Evolutionary conservation across 345 rosid species (phyloP), one percentile per base, ranked within the genome.

Genomic region (Kernera saxatilis): DNA sequence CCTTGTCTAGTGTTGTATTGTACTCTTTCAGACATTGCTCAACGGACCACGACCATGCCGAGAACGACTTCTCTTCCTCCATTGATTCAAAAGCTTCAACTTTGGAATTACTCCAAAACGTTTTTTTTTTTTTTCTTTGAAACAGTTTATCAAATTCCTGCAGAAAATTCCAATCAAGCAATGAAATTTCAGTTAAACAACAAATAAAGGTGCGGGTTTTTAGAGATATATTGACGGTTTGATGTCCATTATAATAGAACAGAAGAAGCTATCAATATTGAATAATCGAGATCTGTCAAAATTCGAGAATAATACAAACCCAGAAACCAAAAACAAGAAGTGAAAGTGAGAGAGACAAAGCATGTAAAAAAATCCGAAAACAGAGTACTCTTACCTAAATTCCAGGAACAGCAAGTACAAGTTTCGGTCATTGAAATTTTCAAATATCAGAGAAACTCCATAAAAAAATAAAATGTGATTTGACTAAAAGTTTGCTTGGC

Each of bases 41-140:
- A n/a, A 84, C 87, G n/a, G 97, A 76, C 80, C 82, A 80, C 7
- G 95, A 77, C 98, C 98, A 90, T 4, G 92, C 91, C 27, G 88
- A 79, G 27, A 88, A 87, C 8, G 86, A 84, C 54, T 76, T 87
- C 64, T 88, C 93, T 70, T 87, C 98, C 93, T 57, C 64, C 72
- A 74, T 52, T 58, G 72, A 64, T 67, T 64, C 48, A 61, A 57
- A 70, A 59, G 63, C 74, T 37, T 26, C 5, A 1, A 66, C 43
- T 50, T 56, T 55, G 2, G 14, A 50, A 15, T 18, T 14, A 41
- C 23, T 30, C 13, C 6, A 68, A 60, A 48, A 66, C 30, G 15
- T 48, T 19, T 7, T 13, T 61, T 11, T 62, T 26, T 29, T 1
- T 1, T 1, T 6, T 12, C 14, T 5, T 5, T 18, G 66, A 17